A percentile compares a stretch with the other conserved stretches of the same genome.
Evolutionary conservation across 352 stramenopile genomes (phyloP).

Genomic region (Pythium biforme): DNA sequence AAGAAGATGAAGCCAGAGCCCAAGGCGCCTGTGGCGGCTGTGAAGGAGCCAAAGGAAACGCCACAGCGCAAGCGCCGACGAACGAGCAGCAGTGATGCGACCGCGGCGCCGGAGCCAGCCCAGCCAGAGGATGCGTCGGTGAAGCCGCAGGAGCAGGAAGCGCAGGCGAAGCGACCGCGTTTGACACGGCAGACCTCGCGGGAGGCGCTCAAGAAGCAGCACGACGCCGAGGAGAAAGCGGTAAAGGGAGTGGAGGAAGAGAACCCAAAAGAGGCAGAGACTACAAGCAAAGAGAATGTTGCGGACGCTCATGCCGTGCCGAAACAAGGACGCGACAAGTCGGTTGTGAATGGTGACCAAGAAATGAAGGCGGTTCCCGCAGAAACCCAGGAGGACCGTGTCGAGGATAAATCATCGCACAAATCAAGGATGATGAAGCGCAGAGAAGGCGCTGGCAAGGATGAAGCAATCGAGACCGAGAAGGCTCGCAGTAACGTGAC

Average conservation of each 20-base stretch:
- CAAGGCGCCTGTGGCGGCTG: background rate
- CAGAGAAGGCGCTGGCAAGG: background rate
- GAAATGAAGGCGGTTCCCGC: background rate
- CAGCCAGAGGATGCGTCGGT: background rate
- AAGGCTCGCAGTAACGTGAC: background rate
- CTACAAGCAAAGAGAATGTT: background rate
- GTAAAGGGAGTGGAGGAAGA: background rate
- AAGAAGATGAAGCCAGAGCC: background rate
- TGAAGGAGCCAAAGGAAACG: background rate
- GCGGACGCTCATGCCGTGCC: background rate
- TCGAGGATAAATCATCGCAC: background rate
- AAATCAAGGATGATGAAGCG: background rate
- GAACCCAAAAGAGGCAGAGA: background rate
- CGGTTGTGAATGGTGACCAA: background rate
- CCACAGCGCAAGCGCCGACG: slow-evolving; percentile 7
- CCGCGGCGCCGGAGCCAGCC: background rate
- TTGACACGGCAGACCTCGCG: slow-evolving; percentile 9
- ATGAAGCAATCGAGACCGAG: too few species aligned
- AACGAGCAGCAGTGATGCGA: background rate
- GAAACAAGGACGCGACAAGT: background rate
- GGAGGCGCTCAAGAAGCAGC: slow-evolving; percentile 3
- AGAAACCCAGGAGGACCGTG: background rate
- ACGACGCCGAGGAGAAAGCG: background rate
- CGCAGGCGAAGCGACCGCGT: slow-evolving; percentile 3
- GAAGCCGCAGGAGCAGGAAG: background rate